These are phyloP conservation scores for Pyropia haitanensis DNA, from an alignment of 23 red algal species.

Conservation along the genomic window DNA sequence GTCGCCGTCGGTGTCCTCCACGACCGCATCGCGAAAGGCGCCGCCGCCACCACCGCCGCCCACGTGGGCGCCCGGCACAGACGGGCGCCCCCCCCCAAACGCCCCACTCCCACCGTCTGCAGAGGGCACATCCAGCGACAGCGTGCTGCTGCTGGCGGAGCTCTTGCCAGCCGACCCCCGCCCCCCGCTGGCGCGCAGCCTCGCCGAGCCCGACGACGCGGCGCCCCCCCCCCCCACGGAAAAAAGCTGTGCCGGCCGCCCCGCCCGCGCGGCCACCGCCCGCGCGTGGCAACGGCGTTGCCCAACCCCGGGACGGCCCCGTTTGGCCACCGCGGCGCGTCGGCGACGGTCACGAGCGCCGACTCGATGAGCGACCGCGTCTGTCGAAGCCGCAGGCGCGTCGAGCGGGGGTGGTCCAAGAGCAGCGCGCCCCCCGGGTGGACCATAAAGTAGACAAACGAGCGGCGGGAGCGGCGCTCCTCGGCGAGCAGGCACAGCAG, in stretches of 20 bases:
- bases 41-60: background rate
- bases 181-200: background rate
- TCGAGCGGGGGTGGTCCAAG: background rate
- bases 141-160: background rate
- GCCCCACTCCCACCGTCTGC: background rate
- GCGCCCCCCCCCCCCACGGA: too few relatives aligned
- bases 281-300: too few relatives aligned
- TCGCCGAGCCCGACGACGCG: too few relatives aligned
- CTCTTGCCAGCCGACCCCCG: background rate
- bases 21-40: background rate
- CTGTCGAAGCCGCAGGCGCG: background rate
- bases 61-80: background rate
- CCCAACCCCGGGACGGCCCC: background rate
- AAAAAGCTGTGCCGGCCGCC: too few relatives aligned
- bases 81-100: background rate
- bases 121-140: background rate
- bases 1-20: background rate
- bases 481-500: conserved; percentile 1
- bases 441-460: conserved; percentile 5
- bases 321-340: background rate
- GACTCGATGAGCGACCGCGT: background rate
- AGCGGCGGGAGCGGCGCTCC: background rate
- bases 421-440: background rate
- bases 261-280: too few relatives aligned
- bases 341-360: background rate